These are phyloP conservation scores for Crithidia expoeki DNA, from an alignment of 208 protist species.

Conservation along the genomic window DNA sequence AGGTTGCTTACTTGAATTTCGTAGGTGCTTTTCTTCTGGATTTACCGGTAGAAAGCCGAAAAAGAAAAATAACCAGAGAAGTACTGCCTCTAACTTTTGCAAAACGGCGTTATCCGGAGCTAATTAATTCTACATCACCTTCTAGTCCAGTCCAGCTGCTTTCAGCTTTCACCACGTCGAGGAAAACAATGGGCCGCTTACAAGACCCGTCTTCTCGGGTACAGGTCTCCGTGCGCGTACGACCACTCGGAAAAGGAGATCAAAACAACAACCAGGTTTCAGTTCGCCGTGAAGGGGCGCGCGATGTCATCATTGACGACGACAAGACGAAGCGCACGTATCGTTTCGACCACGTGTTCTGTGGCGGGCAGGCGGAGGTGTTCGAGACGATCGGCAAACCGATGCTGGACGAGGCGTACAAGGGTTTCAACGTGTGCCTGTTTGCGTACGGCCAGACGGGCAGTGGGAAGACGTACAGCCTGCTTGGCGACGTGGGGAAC, in stretches of 20 bases:
- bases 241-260: constrained; percentile 23
- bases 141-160: background rate
- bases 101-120: no score
- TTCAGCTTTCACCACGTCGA: constrained; percentile 3
- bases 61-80: no score
- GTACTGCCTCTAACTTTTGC: no score
- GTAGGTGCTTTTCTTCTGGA: no score
- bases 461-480: constrained; percentile 79
- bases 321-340: constrained; percentile 31
- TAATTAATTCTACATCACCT: no score
- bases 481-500: constrained; percentile 57
- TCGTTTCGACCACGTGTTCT: constrained; percentile 56
- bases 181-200: background rate
- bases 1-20: no score
- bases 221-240: constrained; percentile 40
- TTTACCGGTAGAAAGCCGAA: no score
- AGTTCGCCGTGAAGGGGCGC: constrained; percentile 2
- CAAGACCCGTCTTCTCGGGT: constrained; percentile 18
- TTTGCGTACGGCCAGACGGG: constrained; percentile 85
- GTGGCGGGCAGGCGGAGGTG: constrained; percentile 53
- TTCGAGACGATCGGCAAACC: constrained; percentile 74
- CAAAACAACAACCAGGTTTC: constrained; percentile 21
- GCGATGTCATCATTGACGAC: constrained; percentile 28
- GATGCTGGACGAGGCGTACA: constrained; percentile 84
- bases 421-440: constrained; percentile 84